These are phyloP conservation scores for Ascomycota sp. DNA, from an alignment of 2,329 filamentous ascomycete genomes.

Conservation along the genomic window DNA sequence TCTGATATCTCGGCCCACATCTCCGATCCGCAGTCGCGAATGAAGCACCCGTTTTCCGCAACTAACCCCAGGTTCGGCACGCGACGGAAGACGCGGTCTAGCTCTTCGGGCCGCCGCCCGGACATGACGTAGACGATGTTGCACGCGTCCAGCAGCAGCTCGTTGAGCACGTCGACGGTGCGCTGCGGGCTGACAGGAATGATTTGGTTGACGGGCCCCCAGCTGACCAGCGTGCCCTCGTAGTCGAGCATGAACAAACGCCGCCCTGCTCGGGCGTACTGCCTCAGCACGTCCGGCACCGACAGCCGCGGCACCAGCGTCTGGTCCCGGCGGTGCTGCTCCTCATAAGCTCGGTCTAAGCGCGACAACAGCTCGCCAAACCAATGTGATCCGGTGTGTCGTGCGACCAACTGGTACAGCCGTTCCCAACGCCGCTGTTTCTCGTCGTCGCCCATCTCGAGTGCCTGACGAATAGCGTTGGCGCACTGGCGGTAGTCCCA, in stretches of 20 bases:
- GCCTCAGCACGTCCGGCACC: constrained; percentile 37
- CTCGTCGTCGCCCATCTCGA: constrained; percentile 62
- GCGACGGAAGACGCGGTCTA: constrained; percentile 67
- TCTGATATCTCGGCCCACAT: constrained; percentile 67
- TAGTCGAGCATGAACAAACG: constrained; percentile 84
- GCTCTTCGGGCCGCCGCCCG: constrained; percentile 65
- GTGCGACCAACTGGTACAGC: constrained; percentile 52
- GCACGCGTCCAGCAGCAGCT: constrained; percentile 56
- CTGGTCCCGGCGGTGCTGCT: constrained; percentile 69
- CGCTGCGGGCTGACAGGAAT: constrained; percentile 70
- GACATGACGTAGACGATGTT: constrained; percentile 94
- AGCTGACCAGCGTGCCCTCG: constrained; percentile 77
- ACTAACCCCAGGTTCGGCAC: constrained; percentile 75
- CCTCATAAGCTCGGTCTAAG: constrained; percentile 57
- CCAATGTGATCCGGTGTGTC: constrained; percentile 75
- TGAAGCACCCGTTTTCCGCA: constrained; percentile 84
- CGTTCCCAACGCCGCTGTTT: constrained; percentile 55
- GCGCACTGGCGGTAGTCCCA: constrained; percentile 88
- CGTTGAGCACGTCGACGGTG: constrained; percentile 63
- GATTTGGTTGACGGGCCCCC: constrained; percentile 67
- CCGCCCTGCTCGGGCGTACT: constrained; percentile 44
- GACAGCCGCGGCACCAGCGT: constrained; percentile 74
- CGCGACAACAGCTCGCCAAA: constrained; percentile 53
- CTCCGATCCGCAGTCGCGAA: constrained; percentile 47
- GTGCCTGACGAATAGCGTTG: constrained; percentile 61